These are phyloP conservation scores for Alternaria metachromatica DNA, from an alignment of 2,329 filamentous ascomycete species.

Conservation along the genomic window DNA sequence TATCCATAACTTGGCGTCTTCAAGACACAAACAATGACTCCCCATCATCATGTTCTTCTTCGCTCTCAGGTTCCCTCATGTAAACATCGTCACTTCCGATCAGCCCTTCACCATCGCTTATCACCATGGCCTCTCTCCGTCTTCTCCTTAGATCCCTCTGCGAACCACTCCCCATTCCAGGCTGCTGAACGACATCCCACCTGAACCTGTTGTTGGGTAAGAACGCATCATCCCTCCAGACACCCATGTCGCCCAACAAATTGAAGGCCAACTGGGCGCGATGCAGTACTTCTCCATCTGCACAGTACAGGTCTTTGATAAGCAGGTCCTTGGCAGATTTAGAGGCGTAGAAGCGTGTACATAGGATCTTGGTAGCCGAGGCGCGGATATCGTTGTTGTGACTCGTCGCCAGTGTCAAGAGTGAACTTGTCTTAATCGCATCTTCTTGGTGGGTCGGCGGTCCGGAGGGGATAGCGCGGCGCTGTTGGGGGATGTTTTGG, in stretches of 20 bases:
- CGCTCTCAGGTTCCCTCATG: slow-evolving; percentile 53
- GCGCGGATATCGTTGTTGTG: slow-evolving; percentile 54
- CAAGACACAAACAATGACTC: not conserved
- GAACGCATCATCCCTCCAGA: slow-evolving; percentile 17
- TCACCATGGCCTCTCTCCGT: slow-evolving; percentile 86
- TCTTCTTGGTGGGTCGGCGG: slow-evolving; percentile 71
- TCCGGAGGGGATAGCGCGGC: slow-evolving; percentile 51
- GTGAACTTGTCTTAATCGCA: slow-evolving; percentile 51
- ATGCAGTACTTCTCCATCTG: slow-evolving; percentile 22
- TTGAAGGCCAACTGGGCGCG: slow-evolving; percentile 35
- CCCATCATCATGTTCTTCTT: slow-evolving; percentile 10
- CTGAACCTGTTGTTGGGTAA: not conserved
- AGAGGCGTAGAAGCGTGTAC: slow-evolving; percentile 42
- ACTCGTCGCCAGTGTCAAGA: slow-evolving; percentile 50
- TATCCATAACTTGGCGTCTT: not conserved
- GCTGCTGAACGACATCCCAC: not conserved
- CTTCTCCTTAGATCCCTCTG: slow-evolving; percentile 77
- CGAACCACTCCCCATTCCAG: slow-evolving; percentile 51
- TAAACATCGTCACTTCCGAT: slow-evolving; percentile 80
- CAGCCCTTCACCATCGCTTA: slow-evolving; percentile 83
- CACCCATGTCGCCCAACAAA: slow-evolving; percentile 34
- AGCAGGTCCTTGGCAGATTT: slow-evolving; percentile 24
- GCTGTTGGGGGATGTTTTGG: slow-evolving; percentile 57
- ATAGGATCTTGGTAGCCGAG: slow-evolving; percentile 48
- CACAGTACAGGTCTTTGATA: slow-evolving; percentile 33